phyloP scores from a whole-genome alignment of 768 basidiomycete genomes.

The Leccinum subtestaceum region DNA sequence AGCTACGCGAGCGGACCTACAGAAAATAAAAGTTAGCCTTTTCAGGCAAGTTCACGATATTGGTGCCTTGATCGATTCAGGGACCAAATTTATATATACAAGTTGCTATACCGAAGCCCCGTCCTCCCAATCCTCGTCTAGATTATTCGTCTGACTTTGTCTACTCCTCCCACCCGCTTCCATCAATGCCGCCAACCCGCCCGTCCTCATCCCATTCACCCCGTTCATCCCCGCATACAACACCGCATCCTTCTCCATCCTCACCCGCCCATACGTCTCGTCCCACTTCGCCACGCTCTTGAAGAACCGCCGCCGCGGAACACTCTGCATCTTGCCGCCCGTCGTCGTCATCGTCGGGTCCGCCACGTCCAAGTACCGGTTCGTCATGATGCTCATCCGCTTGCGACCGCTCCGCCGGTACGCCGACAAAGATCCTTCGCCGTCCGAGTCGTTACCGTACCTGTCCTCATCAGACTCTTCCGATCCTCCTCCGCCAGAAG shows the following conservation, averaged over 20 bases:
- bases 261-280: constrained; percentile 24
- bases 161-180: constrained; percentile 24
- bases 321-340: constrained; percentile 1
- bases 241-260: constrained; percentile 22
- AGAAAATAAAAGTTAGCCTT: constrained; percentile 3
- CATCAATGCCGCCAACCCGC: constrained; percentile 24
- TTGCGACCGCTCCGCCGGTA: constrained; percentile 39
- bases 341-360: constrained; percentile 29
- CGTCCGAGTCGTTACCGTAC: constrained; percentile 45
- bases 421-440: constrained; percentile 32
- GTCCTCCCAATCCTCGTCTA: constrained; percentile 33
- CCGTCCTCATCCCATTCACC: constrained; percentile 6
- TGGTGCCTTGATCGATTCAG: neutral
- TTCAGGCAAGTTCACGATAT: neutral
- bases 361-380: constrained; percentile 50
- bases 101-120: constrained; percentile 21
- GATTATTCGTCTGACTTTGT: constrained; percentile 11
- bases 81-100: neutral
- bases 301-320: constrained; percentile 56
- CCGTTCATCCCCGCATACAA: constrained; percentile 16
- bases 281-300: constrained; percentile 43
- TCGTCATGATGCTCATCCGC: constrained; percentile 69
- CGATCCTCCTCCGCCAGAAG: constrained; percentile 32
- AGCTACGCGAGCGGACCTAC: too few relatives aligned
- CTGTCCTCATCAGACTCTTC: constrained; percentile 50